Base-by-base conservation (phyloP, 2,329 filamentous ascomycete species). In the Alternaria gaisen region DNA sequence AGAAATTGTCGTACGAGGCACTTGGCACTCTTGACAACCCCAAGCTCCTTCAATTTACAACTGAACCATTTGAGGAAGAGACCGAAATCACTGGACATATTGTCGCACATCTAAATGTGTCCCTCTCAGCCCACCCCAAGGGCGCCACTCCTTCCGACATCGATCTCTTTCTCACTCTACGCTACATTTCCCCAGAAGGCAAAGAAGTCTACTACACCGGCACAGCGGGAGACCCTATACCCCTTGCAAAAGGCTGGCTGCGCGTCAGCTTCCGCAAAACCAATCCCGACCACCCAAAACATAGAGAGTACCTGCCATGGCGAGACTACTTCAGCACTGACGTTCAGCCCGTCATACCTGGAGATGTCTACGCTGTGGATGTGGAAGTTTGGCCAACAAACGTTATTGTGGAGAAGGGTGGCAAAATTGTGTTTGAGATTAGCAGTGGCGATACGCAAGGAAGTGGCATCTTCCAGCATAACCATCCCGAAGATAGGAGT, bases 61-160 rank as follows among this genome's bases (percentile, higher is more conserved):
- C 86, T 0, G 58, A 80, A 0, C 79, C 86, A 0, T 90, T 91
- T 58, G 81, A 84, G n/a, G 61, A 80, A 7, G 88, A 91, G 68
- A 90, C 85, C 0, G 90, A 92, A 70, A 86, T 92, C 55, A 92
- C 90, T 0, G 90, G 90, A 0, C 88, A 91, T 69, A 80, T 91
- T 28, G 81, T 86, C 0, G 88, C 88, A 0, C 88, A 87, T 64
- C 80, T 92, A 4, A 87, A 88, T 61, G 85, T 91, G 0, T 90
- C 88, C 0, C 77, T 82, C 36, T 81, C 76, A 3, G 72, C 82
- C 1, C 69, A 80, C 24, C 69, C 80, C 3, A 76, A 76, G 2
- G 72, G 76, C 1, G 68, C 75, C 1, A 79, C 77, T 54, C 84
- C 83, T 0, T 79, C 76, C 1, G 88, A 90, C 55, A 88, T 90